Percentiles rank a stretch among this genome's conserved stretches.
These are phyloP conservation scores for Carex myosuroides DNA, from an alignment of 176 grass and related monocot species.

Conservation along the genomic window DNA sequence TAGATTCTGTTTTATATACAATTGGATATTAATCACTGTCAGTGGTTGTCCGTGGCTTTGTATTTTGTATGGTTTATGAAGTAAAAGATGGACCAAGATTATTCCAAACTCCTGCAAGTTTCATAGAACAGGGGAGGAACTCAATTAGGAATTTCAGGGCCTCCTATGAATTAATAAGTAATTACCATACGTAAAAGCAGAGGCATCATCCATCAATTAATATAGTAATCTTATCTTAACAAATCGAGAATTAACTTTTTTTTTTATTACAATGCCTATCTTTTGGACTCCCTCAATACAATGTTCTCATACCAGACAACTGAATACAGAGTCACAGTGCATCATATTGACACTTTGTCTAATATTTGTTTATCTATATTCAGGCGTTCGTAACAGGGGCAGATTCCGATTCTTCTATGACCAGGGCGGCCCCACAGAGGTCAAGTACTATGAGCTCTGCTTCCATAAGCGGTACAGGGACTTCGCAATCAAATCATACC, in stretches of 20 bases:
- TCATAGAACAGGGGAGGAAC: background rate
- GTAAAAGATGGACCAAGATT: background rate
- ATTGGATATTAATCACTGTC: background rate
- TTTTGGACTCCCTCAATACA: background rate
- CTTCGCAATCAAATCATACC: constrained; percentile 47
- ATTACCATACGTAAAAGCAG: background rate
- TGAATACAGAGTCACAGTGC: background rate
- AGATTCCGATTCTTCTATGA: background rate
- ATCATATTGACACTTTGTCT: background rate
- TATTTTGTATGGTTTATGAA: background rate
- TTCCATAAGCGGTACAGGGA: constrained; percentile 76
- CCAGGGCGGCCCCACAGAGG: background rate
- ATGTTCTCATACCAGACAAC: background rate
- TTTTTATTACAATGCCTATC: background rate
- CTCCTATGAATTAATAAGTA: background rate
- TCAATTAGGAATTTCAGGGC: background rate
- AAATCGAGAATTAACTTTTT: background rate
- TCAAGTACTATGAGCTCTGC: constrained; percentile 39
- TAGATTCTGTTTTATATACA: background rate
- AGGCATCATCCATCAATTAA: background rate
- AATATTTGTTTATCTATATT: background rate
- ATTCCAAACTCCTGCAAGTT: background rate
- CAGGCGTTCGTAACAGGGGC: background rate
- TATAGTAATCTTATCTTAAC: background rate
- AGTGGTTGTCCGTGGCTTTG: background rate